Percentiles rank a stretch among this genome's conserved stretches.
Conservation (phyloP, 2,329 filamentous ascomycete species). For the Cordyceps militaris region DNA sequence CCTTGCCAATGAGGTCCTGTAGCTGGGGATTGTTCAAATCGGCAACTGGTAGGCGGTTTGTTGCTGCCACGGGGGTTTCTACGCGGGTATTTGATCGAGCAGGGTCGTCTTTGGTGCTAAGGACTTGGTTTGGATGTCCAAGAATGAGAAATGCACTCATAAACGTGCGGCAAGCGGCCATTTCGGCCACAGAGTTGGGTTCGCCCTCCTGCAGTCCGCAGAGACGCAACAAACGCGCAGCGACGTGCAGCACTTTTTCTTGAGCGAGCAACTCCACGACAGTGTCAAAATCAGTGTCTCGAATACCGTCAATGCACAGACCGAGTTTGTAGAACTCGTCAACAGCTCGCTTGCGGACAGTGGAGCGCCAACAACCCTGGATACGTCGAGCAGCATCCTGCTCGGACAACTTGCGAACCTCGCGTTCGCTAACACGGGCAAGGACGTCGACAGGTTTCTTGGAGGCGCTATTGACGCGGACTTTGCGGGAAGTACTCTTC, state of each 20-base stretch:
- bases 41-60: conserved; percentile 25
- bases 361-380: conserved; percentile 62
- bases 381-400: conserved; percentile 59
- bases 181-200: conserved; percentile 56
- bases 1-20: conserved; percentile 69
- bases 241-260: conserved; percentile 57
- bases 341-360: conserved; percentile 52
- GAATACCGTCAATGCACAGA: conserved; percentile 62
- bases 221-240: conserved; percentile 59
- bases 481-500: conserved; percentile 45
- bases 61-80: conserved; percentile 47
- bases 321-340: conserved; percentile 59
- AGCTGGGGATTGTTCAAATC: conserved; percentile 55
- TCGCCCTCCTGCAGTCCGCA: conserved; percentile 63
- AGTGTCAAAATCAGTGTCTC: conserved; percentile 65
- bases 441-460: conserved; percentile 43
- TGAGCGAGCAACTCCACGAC: conserved; percentile 62
- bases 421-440: conserved; percentile 45
- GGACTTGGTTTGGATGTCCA: conserved; percentile 69
- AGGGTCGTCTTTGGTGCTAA: conserved; percentile 53
- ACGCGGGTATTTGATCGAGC: conserved; percentile 39
- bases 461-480: conserved; percentile 45
- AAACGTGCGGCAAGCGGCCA: conserved; percentile 67
- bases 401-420: conserved; percentile 40
- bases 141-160: conserved; percentile 74